Evolutionary conservation across 2,329 filamentous ascomycete species (phyloP), one percentile per base, ranked within the genome.

Genomic region (Botrytis aclada): DNA sequence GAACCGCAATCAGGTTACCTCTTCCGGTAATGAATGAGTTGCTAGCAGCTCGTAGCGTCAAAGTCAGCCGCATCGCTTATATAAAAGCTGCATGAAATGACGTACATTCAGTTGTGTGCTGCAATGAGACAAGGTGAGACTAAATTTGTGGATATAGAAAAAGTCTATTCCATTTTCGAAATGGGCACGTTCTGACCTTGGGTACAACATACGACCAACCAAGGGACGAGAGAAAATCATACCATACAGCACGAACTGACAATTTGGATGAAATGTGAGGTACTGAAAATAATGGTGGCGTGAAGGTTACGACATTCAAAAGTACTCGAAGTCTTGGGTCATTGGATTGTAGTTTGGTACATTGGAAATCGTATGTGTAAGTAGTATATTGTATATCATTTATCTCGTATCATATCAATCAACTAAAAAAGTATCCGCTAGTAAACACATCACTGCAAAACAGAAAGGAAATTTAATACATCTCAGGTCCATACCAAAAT

Each of bases 371-470:
- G 7, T n/a, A 34, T 6, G 22, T 8, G 25, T 39, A 39, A n/a
- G n/a, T 29, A 43, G 8, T 41, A 56, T 67, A 56, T 10, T 37
- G 14, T 39, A 66, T 51, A 4, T 66, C 65, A 67, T 67, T 67
- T 67, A 67, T 56, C 12, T 56, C 47, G 45, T 39, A 67, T 56
- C 65, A 41, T 41, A 56, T 67, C 47, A 34, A 41, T 41, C 65
- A 56, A 32, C 34, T n/a, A 29, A 41, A 41, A 56, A 29, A 29
- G 20, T 6, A 56, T 67, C 37, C 65, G n/a, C 65, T 56, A 56
- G 34, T 56, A 67, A 67, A 67, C 45, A 67, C 20, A 56, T 43
- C 37, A 56, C 25, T 41, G 37, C 34, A 56, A 67, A 67, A 54
- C 34, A 20, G 10, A 56, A 67, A 56, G n/a, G 3, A 56, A 56